Base-by-base conservation (phyloP, 129 eudicot genomes). In the Helianthus annuus region DNA sequence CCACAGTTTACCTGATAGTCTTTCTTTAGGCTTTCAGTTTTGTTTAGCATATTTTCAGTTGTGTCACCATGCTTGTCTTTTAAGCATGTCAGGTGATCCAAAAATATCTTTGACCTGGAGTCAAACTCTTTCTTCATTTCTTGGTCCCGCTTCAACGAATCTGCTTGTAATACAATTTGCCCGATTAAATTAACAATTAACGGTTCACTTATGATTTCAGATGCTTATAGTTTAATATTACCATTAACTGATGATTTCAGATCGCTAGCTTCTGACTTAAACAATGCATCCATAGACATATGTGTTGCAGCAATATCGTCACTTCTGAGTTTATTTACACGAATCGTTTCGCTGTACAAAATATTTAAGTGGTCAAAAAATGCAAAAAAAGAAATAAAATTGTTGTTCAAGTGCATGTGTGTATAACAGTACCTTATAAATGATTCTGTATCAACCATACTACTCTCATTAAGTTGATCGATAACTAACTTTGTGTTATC, bases 1-100 rank as follows among this genome's bases (percentile, higher is more conserved):
- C 60, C 42, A 27, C 13, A 29, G 1, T 61, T 16, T 87, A 92
- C 98, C 98, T 83, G 64, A 77, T 87, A 92, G 73, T 85, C 95
- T 60, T 87, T 85, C 80, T 71, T 71, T 36, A 92, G 76, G 83
- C 84, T 79, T 62, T 92, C 95, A 24, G 83, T 77, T 72, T 68
- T 82, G 80, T 71, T 76, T 46, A 86, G 58, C 65, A 89, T 82
- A 56, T 53, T 80, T 27, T 78, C 71, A 36, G 87, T 61, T 70
- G 61, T 40, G 51, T 81, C 81, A 36, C 73, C 68, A 58, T 92
- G 91, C 29, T 74, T 66, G 34, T 76, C 81, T 69, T 74, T 77
- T 14, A 81, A 24, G 69, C 66, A 69, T n/a, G 78, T 76, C 58
- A 92, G 90, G 77, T 85, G 87, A 72, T 85, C 79, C 74, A 72